Evolutionary conservation across 306 rosid species (phyloP).

Genomic region (Pyrus betulifolia): DNA sequence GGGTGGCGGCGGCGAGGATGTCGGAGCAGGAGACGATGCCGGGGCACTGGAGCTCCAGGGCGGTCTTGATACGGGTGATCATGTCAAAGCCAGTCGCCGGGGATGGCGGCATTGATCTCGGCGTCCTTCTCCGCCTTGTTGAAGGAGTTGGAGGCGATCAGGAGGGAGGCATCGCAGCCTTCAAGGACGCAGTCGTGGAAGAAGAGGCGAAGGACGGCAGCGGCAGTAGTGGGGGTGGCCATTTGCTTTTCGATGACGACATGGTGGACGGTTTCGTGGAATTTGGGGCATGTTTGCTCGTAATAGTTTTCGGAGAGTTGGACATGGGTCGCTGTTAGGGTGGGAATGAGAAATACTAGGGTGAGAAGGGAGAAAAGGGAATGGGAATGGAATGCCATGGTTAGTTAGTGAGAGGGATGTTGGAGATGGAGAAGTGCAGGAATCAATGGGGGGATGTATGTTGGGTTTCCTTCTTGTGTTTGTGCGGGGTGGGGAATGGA

Average conservation of each 20-base stretch:
- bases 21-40: slow-evolving; percentile 41
- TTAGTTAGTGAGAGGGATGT: neutral
- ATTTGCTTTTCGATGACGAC: slow-evolving; percentile 29
- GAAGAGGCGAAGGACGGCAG: slow-evolving; percentile 49
- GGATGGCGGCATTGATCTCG: slow-evolving; percentile 53
- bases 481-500: slow-evolving; percentile 4
- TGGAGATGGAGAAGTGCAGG: neutral
- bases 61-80: slow-evolving; percentile 25
- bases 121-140: slow-evolving; percentile 46
- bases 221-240: slow-evolving; percentile 22
- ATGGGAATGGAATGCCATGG: slow-evolving; percentile 22
- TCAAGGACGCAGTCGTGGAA: slow-evolving; percentile 42
- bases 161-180: slow-evolving; percentile 51
- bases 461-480: neutral
- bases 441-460: neutral
- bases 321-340: slow-evolving; percentile 5
- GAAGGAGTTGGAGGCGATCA: slow-evolving; percentile 40
- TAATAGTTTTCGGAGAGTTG: slow-evolving; percentile 31
- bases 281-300: slow-evolving; percentile 38
- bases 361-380: neutral
- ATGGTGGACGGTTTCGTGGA: slow-evolving; percentile 17
- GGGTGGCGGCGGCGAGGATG: slow-evolving; percentile 23
- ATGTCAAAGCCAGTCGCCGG: slow-evolving; percentile 48
- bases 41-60: slow-evolving; percentile 35
- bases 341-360: neutral